Evolutionary conservation across 2,329 filamentous ascomycete species (phyloP), one percentile per base, ranked within the genome.

Genomic region (Sporothrix protearum): DNA sequence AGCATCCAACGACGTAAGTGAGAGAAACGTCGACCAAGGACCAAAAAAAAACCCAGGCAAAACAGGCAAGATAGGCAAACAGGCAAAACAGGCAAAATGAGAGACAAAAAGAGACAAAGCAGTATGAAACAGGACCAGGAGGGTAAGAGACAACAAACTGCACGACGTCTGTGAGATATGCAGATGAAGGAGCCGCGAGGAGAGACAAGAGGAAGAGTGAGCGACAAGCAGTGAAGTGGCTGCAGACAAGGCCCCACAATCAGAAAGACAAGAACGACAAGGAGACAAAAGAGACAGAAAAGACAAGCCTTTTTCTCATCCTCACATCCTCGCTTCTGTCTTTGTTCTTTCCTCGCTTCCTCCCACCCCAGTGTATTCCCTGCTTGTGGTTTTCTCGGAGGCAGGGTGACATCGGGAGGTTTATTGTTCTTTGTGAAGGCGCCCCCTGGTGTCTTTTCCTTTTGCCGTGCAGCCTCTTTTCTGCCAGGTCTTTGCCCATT

Each of bases 341-440:
- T 28, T 67, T 42, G 28, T 51, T 67, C 64, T 28, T 64, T 45
- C 39, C 22, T 47, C 14, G 42, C 14, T 42, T 59, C 28, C 33
- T 36, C 57, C 19, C 57, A 22, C 33, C 9, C n/a, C n/a, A n/a
- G 42, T 47, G 42, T 22, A 28, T 53, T 53, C 49, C 42, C 14
- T 68, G 45, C 30, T 49, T 51, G 28, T 68, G 64, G 47, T n/a
- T 22, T 53, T 47, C 19, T 47, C 42, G 8, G 33, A 9, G 47
- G 33, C 68, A 63, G 42, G 68, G 55, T 51, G 55, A 70, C 55
- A 63, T 63, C 42, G 68, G 42, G 22, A 42, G 6, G 19, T 47
- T 61, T 28, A 10, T 33, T 28, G 22, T 47, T 66, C 42, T 66
- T 30, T 33, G 25, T 19, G 55, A 69, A 69, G 30, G 33, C 25